Evolutionary conservation across 1,284 basidiomycete genomes (phyloP).

Genomic region (Leccinum holopus): DNA sequence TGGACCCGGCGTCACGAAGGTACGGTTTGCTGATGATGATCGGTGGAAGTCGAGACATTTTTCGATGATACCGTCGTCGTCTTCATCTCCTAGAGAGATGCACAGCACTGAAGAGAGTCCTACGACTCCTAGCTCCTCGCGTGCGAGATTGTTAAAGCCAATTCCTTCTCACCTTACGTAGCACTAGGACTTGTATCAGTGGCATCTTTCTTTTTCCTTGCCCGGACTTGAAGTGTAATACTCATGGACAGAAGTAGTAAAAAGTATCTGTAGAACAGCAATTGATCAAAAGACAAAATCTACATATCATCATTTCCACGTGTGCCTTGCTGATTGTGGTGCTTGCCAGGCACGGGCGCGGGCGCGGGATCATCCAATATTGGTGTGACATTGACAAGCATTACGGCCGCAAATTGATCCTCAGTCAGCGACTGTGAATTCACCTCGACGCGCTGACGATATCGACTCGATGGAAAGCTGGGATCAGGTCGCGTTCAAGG

Average conservation of each 20-base stretch:
- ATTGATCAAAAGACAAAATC: neutral
- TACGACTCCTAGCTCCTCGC: constrained; percentile 2
- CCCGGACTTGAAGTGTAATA: neutral
- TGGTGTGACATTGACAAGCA: neutral
- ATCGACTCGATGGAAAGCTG: constrained; percentile 35
- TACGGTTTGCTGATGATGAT: neutral
- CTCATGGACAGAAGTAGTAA: neutral
- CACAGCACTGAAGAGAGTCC: neutral
- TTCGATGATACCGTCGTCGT: constrained; percentile 21
- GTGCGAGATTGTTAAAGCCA: constrained; percentile 22
- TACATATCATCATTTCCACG: neutral
- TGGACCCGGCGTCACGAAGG: neutral
- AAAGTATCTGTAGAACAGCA: constrained; percentile 8
- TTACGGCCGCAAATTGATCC: constrained; percentile 6
- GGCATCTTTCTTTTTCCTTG: neutral
- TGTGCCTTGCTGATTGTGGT: neutral
- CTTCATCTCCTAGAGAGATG: constrained; percentile 13
- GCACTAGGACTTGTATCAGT: constrained; percentile 11
- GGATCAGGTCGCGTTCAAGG: constrained; percentile 51
- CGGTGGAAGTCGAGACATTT: constrained; percentile 17
- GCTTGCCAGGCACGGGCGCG: neutral
- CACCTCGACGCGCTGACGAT: neutral
- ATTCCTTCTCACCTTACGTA: constrained; percentile 25
- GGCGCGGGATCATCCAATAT: neutral
- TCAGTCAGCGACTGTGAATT: neutral